Base-by-base conservation (phyloP, 2,329 filamentous ascomycete species). In the Hypoxylon sp. region DNA sequence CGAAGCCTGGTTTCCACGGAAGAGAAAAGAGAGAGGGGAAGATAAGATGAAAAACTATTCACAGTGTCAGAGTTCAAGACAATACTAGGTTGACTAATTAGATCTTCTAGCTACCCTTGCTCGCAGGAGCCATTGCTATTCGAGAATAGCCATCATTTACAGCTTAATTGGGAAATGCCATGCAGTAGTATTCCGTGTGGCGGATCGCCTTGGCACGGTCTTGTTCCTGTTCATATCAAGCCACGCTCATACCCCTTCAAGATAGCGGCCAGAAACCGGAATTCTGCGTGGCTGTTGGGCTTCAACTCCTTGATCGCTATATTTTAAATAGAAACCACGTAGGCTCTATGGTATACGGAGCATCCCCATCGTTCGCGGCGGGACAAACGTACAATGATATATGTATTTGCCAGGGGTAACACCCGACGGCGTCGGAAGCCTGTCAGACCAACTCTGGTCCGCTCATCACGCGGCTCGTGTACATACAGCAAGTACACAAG, bases 381-480 rank as follows among this genome's bases (percentile, higher is more conserved):
- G 42, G 31, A 33, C 15, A 33, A 41, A 48, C 48, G 24, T 52
- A 53, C 47, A 17, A 49, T 37, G 24, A 50, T 40, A 40, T 51
- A 58, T 58, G 27, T 60, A 57, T 41, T 48, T 55, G 47, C 31
- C 47, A 63, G 57, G 56, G 60, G 60, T 63, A 60, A 57, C 57
- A 63, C 60, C 60, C 60, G 60, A 60, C 31, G 38, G 50, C 50
- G 48, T 60, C 57, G 60, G 50, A 60, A 55, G 58, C 53, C 48
- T 50, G 56, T 60, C 56, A 59, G 41, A 60, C 52, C 48, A 33
- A 11, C 10, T 38, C 18, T 26, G 38, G 31, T 48, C 37, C 41
- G 9, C 42, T 54, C 38, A 24, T 55, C 33, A 51, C 26, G 42
- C 40, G 40, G 41, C 38, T 35, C 42, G 33, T 41, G 21, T 37